These are phyloP conservation scores for Penicillium sp. DNA, from an alignment of 2,329 filamentous ascomycete species.

Conservation along the genomic window DNA sequence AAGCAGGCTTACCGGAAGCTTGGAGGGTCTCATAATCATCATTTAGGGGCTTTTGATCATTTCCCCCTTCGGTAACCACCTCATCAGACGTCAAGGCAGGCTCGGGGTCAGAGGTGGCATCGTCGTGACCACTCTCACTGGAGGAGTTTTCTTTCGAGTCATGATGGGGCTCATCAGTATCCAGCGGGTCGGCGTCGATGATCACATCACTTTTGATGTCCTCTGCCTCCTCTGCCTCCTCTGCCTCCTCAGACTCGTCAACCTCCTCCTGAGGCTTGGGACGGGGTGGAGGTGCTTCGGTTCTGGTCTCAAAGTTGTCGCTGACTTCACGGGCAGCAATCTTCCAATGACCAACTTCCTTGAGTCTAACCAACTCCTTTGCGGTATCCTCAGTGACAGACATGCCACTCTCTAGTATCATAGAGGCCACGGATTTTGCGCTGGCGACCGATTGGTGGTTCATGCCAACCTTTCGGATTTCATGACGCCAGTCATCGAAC, in stretches of 20 bases:
- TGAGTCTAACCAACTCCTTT: slow-evolving; percentile 76
- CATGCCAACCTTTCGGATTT: slow-evolving; percentile 76
- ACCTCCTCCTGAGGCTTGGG: slow-evolving; percentile 28
- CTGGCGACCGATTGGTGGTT: slow-evolving; percentile 71
- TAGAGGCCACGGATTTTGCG: slow-evolving; percentile 69
- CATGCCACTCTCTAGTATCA: slow-evolving; percentile 81
- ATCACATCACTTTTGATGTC: slow-evolving; percentile 1
- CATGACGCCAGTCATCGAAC: slow-evolving; percentile 81
- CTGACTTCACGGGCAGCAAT: slow-evolving; percentile 72
- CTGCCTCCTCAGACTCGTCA: slow-evolving; percentile 15
- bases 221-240: neutral
- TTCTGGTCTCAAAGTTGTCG: slow-evolving; percentile 76
- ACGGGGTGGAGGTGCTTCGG: slow-evolving; percentile 39
- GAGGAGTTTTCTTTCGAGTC: neutral
- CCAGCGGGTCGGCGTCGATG: slow-evolving; percentile 9
- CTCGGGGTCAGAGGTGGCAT: neutral
- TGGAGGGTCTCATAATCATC: slow-evolving; percentile 53
- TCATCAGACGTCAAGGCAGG: neutral
- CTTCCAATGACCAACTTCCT: slow-evolving; percentile 85
- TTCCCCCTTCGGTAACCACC: neutral
- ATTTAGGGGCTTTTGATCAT: slow-evolving; percentile 7
- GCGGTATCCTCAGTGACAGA: slow-evolving; percentile 75
- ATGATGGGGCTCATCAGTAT: neutral
- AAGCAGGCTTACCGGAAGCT: slow-evolving; percentile 24
- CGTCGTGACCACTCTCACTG: neutral